Evolutionary conservation across 23 red algal genomes (phyloP), one percentile per base, ranked within the genome.

Genomic region (Gracilaria caudata): DNA sequence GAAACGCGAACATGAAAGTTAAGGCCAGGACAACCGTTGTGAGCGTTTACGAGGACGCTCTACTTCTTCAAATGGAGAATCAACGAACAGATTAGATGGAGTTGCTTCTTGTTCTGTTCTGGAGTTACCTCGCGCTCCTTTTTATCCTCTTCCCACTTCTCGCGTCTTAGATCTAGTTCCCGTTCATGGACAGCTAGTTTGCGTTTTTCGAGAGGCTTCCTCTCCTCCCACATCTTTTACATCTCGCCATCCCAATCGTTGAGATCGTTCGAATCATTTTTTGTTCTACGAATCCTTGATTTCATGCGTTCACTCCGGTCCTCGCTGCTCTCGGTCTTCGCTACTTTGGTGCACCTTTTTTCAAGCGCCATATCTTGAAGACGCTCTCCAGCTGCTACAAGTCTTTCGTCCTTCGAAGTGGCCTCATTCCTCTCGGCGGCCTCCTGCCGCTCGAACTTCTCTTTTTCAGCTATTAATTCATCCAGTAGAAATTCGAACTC

Each of bases 331-430:
- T 28, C 43, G 16, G 35, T 79, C 0, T 41, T 54, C 32, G 49
- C 0, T 33, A 34, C 55, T 63, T 23, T 63, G 78, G 0, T 56
- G 19, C 78, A 32, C 17, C 64, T 63, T 54, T 33, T 81, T 64
- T 81, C 0, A 20, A 81, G 39, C 28, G 78, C 78, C 54, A 63
- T 44, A 44, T 63, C 3, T 40, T 81, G 53, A 64, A 81, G 13
- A 23, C 10, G 24, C 40, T 60, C 43, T 28, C 78, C 78, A 7
- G 78, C 54, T 17, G 25, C 78, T 12, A 81, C 78, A 24, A 81
- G 53, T 10, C 4, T 63, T 30, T 81, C 12, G 23, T 81, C 78
- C 64, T 43, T 81, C 29, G 21, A 0, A 0, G 25, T 63, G 41
- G 59, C 33, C 0, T 34, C 33, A 0, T 81, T 28, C 16, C 78